Percentiles rank a stretch among this genome's conserved stretches.
phyloP scores from a whole-genome alignment of 257 asterid genomes.

The Handroanthus guayacan region DNA sequence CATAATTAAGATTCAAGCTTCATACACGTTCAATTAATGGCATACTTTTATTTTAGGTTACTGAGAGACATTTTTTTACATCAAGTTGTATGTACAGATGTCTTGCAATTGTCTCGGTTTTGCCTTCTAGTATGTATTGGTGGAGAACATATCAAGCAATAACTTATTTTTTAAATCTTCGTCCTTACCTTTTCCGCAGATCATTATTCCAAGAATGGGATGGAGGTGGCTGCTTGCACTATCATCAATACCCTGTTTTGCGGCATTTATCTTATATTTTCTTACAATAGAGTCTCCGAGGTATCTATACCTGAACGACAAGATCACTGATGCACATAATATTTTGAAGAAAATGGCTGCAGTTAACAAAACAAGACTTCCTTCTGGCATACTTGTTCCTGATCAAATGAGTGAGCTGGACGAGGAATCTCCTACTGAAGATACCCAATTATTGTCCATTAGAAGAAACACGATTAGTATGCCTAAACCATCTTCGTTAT shows the following conservation, averaged over 20 bases:
- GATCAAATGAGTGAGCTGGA: slow-evolving; percentile 39
- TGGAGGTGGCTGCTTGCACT: slow-evolving; percentile 80
- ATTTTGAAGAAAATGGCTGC: slow-evolving; percentile 53
- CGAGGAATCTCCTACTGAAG: slow-evolving; percentile 42
- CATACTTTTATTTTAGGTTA: not conserved
- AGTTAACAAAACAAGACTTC: slow-evolving; percentile 52
- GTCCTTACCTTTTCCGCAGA: slow-evolving; percentile 36
- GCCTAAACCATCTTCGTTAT: slow-evolving; percentile 43
- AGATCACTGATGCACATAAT: slow-evolving; percentile 50
- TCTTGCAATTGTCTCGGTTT: not conserved
- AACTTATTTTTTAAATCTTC: not conserved
- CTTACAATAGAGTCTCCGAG: slow-evolving; percentile 69
- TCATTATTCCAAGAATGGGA: slow-evolving; percentile 64
- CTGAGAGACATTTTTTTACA: not conserved
- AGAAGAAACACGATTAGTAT: slow-evolving; percentile 15
- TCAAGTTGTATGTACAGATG: not conserved
- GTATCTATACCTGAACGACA: slow-evolving; percentile 56
- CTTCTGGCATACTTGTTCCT: slow-evolving; percentile 57
- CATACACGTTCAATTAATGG: not conserved
- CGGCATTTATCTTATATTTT: slow-evolving; percentile 49
- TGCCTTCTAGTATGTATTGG: not conserved
- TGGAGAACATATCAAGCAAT: not conserved
- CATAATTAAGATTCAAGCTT: not conserved
- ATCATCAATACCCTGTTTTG: slow-evolving; percentile 64
- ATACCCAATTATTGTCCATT: slow-evolving; percentile 41